A percentile compares a stretch with the other conserved stretches of the same genome.
Conservation (phyloP, 768 basidiomycete genomes). For the Boletus tylopilopsis region DNA sequence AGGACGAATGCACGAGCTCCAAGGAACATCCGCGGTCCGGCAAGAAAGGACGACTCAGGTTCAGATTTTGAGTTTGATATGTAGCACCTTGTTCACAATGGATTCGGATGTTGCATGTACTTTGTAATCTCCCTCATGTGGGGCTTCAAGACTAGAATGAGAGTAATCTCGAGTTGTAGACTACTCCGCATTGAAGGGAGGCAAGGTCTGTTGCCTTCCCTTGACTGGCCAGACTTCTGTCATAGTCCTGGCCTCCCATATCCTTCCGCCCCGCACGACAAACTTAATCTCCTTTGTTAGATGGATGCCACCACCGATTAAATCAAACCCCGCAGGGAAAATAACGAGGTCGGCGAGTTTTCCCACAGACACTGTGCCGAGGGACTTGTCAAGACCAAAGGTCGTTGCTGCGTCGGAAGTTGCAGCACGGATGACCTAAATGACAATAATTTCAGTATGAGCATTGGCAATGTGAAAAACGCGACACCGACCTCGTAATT, state of each 20-base stretch:
- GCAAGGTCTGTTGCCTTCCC: conserved; percentile 49
- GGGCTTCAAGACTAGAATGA: neutral
- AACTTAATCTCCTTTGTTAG: conserved; percentile 48
- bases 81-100: conserved; percentile 29
- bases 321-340: conserved; percentile 57
- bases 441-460: neutral
- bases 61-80: conserved; percentile 76
- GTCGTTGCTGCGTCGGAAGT: conserved; percentile 63
- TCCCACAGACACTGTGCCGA: conserved; percentile 60
- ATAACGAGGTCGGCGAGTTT: conserved; percentile 72
- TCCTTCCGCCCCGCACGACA: conserved; percentile 63
- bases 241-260: conserved; percentile 68
- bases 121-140: neutral
- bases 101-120: no score
- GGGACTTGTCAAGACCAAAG: conserved; percentile 55
- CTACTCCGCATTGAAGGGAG: conserved; percentile 54
- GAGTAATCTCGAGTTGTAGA: neutral
- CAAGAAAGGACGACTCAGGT: conserved; percentile 66
- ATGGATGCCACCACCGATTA: conserved; percentile 50
- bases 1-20: conserved; percentile 46
- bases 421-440: conserved; percentile 63
- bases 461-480: neutral
- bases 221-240: conserved; percentile 69
- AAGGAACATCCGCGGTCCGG: conserved; percentile 53
- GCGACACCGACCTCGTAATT: conserved; percentile 57